Conservation (phyloP, 148 eudicot species). For the Amaranthus palmeri region DNA sequence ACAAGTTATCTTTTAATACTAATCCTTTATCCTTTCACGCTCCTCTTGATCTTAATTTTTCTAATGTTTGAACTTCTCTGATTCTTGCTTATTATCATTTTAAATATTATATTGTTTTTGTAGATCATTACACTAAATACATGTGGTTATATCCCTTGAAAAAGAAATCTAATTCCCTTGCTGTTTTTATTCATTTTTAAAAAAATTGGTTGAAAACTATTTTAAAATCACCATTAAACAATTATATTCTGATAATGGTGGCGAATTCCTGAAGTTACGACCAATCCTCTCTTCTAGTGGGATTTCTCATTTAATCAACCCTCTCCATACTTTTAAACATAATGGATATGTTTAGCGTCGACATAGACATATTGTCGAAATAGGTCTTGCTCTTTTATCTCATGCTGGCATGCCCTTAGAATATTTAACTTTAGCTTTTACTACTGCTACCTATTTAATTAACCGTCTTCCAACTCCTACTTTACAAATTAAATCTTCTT, state of each 20-base stretch:
- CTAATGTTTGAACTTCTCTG: too few relatives aligned
- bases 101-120: too few relatives aligned
- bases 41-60: too few relatives aligned
- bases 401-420: neutral
- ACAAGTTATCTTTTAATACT: too few relatives aligned
- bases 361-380: neutral
- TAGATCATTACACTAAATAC: too few relatives aligned
- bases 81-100: too few relatives aligned
- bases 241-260: conserved; percentile 1
- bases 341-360: neutral
- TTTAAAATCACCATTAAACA: too few relatives aligned
- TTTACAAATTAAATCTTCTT: neutral
- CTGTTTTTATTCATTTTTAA: too few relatives aligned
- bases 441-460: neutral
- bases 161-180: too few relatives aligned
- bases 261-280: neutral
- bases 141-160: too few relatives aligned
- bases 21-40: too few relatives aligned
- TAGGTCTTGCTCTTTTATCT: neutral
- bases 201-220: too few relatives aligned
- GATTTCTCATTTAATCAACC: neutral
- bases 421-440: neutral
- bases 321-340: neutral
- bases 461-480: neutral
- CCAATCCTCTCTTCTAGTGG: neutral